Conservation (phyloP, 768 basidiomycete genomes). For the Neoboletus magnificus region DNA sequence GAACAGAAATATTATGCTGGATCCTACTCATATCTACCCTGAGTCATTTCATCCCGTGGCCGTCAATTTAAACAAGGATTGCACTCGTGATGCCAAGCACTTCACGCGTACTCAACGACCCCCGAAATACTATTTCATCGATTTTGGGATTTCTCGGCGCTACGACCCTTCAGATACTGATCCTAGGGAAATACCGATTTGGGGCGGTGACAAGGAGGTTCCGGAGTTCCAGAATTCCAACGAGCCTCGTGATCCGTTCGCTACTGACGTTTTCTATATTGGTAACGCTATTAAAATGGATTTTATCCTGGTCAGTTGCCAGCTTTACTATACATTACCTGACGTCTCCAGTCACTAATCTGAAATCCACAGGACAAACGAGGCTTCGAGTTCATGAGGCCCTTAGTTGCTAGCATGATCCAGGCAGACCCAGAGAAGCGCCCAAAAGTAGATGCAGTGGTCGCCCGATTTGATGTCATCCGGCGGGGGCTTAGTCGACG, state of each 20-base stretch:
- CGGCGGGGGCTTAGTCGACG: not conserved
- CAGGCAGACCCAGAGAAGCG: conserved; percentile 22
- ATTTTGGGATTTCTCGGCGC: conserved; percentile 35
- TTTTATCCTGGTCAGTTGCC: conserved; percentile 31
- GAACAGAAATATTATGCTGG: conserved; percentile 33
- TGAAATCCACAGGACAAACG: not conserved
- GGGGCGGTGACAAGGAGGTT: conserved; percentile 41
- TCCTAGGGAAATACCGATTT: conserved; percentile 28
- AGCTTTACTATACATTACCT: not conserved
- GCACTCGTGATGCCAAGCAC: conserved; percentile 16
- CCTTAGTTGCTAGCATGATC: conserved; percentile 19
- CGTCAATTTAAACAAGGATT: conserved; percentile 11
- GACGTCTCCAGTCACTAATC: not conserved
- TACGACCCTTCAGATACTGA: conserved; percentile 26
- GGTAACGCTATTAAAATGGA: conserved; percentile 36
- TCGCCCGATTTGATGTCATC: conserved; percentile 17
- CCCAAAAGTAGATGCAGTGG: conserved; percentile 21
- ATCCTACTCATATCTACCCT: conserved; percentile 24
- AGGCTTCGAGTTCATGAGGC: conserved; percentile 23
- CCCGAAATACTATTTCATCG: conserved; percentile 34
- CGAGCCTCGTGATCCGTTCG: conserved; percentile 36
- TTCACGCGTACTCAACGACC: conserved; percentile 31
- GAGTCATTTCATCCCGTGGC: conserved; percentile 26
- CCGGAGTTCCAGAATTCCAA: conserved; percentile 36
- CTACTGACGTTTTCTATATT: conserved; percentile 43